Evolutionary conservation across 2,329 filamentous ascomycete species (phyloP), one percentile per base, ranked within the genome.

Genomic region (Trichoderma sp.): DNA sequence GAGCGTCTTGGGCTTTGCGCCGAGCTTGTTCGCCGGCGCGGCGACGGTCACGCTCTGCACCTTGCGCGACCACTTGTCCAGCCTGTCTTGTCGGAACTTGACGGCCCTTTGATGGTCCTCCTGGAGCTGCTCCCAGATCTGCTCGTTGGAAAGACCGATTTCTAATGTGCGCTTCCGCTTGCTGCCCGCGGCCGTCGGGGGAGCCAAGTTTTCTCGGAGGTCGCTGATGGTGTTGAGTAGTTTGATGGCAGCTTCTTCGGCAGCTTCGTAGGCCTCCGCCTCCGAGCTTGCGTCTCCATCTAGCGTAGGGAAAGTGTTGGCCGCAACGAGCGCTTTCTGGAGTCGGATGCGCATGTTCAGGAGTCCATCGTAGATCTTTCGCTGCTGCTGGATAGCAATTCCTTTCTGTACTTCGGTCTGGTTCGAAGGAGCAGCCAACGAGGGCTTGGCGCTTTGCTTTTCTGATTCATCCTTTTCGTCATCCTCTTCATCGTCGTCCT

Each of bases 11-110:
- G 72, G 75, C 41, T 72, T 72, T 7, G 74, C 71, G 19, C 72
- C 70, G 1, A 77, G 68, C 14, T 69, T 69, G 45, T 66, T 71
- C 12, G 61, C 61, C 10, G 68, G 58, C 9, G 70, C 69, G 10
- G 71, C 69, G 44, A 75, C 71, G 50, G 75, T 77, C 54, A 92
- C 88, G 41, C 75, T 76, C 62, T 78, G 77, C 43, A 80, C 79
- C 76, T 94, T 95, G 65, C 83, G 81, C 19, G 93, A 95, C 95
- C 95, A 99, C 76, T 96, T 96, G 73, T 97, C 90, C 14, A 99
- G 83, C 0, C 89, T 85, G 21, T 86, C 84, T 69, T 89, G 88
- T 62, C 94, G 88, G 70, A 88, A 85, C 5, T 84, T 78, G 24
- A 83, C 72, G 1, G 84, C 81, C 2, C 81, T 78, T 28, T 82